These are phyloP conservation scores for Entomortierella beljakovae DNA, from an alignment of 192 early-diverging fungal species.

Conservation along the genomic window DNA sequence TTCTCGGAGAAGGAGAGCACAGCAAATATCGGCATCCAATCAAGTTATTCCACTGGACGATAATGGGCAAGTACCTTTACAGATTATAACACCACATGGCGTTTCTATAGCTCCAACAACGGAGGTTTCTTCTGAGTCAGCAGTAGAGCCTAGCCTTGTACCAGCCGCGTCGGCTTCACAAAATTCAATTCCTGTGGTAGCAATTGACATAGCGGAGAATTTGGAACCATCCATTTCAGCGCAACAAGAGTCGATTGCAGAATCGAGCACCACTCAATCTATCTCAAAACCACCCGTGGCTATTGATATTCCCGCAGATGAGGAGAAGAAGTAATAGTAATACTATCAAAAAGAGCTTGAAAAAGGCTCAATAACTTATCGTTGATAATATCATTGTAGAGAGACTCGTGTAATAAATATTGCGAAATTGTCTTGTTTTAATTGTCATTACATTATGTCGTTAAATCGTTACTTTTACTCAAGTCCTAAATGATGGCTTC, in stretches of 20 bases:
- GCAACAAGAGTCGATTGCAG: background rate
- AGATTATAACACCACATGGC: conserved; percentile 33
- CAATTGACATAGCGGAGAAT: background rate
- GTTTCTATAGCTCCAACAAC: conserved; percentile 14
- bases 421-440: background rate
- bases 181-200: background rate
- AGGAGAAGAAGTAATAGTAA: background rate
- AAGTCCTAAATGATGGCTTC: background rate
- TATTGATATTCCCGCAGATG: conserved; percentile 1
- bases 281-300: background rate
- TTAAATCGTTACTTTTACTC: background rate
- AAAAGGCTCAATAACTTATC: no score
- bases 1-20: background rate
- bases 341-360: no score
- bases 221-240: no score
- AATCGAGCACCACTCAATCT: background rate
- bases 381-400: no score
- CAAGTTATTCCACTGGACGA: conserved; percentile 33
- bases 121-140: background rate
- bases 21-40: background rate
- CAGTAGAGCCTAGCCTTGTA: background rate
- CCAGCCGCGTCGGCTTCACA: background rate
- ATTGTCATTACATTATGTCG: background rate
- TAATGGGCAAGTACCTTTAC: conserved; percentile 38
- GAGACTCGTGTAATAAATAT: no score